phyloP scores from a whole-genome alignment of 768 basidiomycete species.

The Boletus bicolor region DNA sequence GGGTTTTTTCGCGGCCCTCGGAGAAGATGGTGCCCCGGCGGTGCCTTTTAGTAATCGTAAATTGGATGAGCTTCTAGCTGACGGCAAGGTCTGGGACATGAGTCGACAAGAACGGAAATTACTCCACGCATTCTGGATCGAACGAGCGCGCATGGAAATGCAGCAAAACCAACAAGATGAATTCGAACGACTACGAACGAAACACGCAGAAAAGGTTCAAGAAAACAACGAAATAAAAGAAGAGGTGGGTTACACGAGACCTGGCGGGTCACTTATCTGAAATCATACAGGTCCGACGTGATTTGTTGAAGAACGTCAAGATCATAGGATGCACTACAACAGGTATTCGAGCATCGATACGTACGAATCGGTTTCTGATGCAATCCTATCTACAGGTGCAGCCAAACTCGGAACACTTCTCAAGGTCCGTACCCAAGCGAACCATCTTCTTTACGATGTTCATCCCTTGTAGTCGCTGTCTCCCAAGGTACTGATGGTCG shows the following conservation, averaged over 20 bases:
- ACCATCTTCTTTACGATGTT: not conserved
- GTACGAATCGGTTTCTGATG: not conserved
- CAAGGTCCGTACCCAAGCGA: conserved; percentile 36
- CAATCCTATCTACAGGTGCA: conserved; percentile 43
- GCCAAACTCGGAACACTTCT: conserved; percentile 61
- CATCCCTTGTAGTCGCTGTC: conserved; percentile 42
- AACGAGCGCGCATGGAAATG: conserved; percentile 34
- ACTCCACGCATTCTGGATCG: conserved; percentile 47
- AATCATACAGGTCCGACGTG: conserved; percentile 46
- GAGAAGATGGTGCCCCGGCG: conserved; percentile 34
- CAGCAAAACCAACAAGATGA: conserved; percentile 34
- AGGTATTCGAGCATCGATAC: conserved; percentile 37
- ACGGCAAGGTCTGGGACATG: conserved; percentile 51
- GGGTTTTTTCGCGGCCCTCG: conserved; percentile 40
- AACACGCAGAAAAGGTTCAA: conserved; percentile 39
- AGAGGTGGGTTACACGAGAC: conserved; percentile 41
- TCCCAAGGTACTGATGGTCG: conserved; percentile 65
- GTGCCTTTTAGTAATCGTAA: conserved; percentile 38
- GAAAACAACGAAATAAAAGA: conserved; percentile 43
- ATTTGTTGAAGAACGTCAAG: conserved; percentile 50
- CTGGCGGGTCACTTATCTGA: not conserved
- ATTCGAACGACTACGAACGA: conserved; percentile 41
- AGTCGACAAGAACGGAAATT: conserved; percentile 45
- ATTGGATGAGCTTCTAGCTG: conserved; percentile 35
- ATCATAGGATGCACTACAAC: conserved; percentile 79